Percentiles rank a stretch among this genome's conserved stretches.
These are phyloP conservation scores for Raddia guianensis DNA, from an alignment of 176 grass and related monocot species.

Conservation along the genomic window DNA sequence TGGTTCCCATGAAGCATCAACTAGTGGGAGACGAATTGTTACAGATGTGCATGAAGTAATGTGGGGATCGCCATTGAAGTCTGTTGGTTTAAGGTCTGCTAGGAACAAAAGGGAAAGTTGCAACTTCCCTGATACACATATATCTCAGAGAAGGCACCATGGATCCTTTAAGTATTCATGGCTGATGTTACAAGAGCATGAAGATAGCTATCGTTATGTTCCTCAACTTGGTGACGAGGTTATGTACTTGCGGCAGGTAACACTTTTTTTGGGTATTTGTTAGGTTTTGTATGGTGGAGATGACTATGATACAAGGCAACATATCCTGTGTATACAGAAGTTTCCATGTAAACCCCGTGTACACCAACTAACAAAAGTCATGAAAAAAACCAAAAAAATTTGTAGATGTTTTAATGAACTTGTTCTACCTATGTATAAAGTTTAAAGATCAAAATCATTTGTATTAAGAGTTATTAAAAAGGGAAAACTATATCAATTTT, in stretches of 20 bases:
- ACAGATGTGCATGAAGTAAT: slow-evolving; percentile 40
- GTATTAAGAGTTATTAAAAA: too few relatives aligned
- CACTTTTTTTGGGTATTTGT: slow-evolving; percentile 22
- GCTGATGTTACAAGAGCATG: slow-evolving; percentile 94
- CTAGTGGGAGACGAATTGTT: slow-evolving; percentile 62
- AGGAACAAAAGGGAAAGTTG: slow-evolving; percentile 79
- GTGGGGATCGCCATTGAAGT: slow-evolving; percentile 64
- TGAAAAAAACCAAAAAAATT: too few relatives aligned
- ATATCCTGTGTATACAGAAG: too few relatives aligned
- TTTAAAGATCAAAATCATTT: too few relatives aligned
- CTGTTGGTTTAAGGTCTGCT: slow-evolving; percentile 74
- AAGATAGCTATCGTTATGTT: slow-evolving; percentile 90
- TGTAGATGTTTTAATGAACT: too few relatives aligned
- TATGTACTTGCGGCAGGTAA: slow-evolving; percentile 92
- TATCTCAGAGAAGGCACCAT: slow-evolving; percentile 58
- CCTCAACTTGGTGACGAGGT: slow-evolving; percentile 91
- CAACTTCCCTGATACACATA: slow-evolving; percentile 51
- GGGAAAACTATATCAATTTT: too few relatives aligned
- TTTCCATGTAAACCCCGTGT: too few relatives aligned
- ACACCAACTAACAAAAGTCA: too few relatives aligned
- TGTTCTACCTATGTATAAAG: too few relatives aligned
- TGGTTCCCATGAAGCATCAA: slow-evolving; percentile 68
- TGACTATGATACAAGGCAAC: background rate
- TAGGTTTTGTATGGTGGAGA: background rate
- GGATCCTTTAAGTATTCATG: slow-evolving; percentile 66